Base-by-base conservation (phyloP, 192 early-diverging fungal species). In the Podila minutissima region DNA sequence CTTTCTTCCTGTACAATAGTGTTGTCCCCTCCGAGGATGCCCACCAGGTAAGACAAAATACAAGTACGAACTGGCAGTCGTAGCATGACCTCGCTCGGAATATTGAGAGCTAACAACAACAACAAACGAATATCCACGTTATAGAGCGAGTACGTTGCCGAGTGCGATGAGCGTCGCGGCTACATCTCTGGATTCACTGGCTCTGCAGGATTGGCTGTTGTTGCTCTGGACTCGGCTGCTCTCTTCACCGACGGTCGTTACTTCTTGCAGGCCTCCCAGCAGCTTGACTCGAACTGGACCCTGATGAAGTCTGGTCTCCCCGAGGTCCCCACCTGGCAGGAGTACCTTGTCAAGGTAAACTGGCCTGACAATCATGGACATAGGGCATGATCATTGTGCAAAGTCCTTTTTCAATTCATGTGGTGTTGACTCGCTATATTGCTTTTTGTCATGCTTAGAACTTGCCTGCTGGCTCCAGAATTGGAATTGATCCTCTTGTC, bases 231-330 rank as follows among this genome's bases (percentile, higher is more conserved):
- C 46, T 76, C 89, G 62, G 96, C 96, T 61, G 91, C 93, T 32
- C 88, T 99, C 60, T 99, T 97, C 79, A 99, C 98, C 8, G 98
- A 99, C 82, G 98, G 98, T 7, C 91, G 98, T 60, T 99, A 99
- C 92, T 98, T 96, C 85, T 84, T 99, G 71, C 98, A 99, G 79
- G 98, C 97, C 17, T 90, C 92, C 4, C 85, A 95, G 82, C 95
- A 99, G 84, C 87, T 99, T 71, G 97, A 97, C 82, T 62, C 55
- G 64, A 96, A 96, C 85, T 99, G 98, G 98, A 93, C 88, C 53
- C 84, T 99, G 84, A 95, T 96, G 93, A 99, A 99, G 87, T 84
- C 86, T 69, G 98, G 97, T 17, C 74, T 97, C 31, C 91, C 94
- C 1, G 92, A 93, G 38, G 93, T 96, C 3, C 97, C 96, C 17